A percentile compares a stretch with the other conserved stretches of the same genome.
phyloP scores from a whole-genome alignment of 257 asterid genomes.

The Solanum tacnaense region DNA sequence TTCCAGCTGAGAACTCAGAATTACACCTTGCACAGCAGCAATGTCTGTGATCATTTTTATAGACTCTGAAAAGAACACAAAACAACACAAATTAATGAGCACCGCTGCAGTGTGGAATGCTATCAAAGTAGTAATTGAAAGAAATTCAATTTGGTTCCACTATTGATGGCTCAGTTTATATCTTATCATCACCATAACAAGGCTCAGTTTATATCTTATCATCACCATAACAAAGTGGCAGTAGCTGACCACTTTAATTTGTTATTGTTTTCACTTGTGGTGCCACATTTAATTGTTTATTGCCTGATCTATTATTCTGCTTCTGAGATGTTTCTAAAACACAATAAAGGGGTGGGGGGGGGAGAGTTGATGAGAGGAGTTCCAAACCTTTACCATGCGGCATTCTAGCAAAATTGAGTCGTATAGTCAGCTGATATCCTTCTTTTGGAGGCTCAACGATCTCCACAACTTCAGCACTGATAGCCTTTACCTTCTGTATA shows the following conservation, averaged over 20 bases:
- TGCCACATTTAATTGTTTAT: neutral
- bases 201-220: neutral
- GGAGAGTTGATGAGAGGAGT: neutral
- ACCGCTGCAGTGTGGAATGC: neutral
- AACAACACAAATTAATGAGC: neutral
- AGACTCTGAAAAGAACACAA: conserved; percentile 26
- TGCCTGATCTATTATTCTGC: neutral
- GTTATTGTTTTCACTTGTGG: neutral
- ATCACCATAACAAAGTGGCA: neutral
- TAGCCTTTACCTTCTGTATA: conserved; percentile 44
- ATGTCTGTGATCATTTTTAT: conserved; percentile 49
- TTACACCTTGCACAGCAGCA: conserved; percentile 66
- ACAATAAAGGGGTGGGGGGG: neutral
- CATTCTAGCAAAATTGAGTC: conserved; percentile 41
- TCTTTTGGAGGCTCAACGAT: conserved; percentile 50
- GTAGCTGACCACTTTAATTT: neutral
- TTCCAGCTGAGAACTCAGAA: conserved; percentile 76
- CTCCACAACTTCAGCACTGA: conserved; percentile 52
- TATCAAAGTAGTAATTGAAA: neutral
- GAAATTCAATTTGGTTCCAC: neutral
- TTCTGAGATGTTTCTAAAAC: neutral
- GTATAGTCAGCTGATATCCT: conserved; percentile 65
- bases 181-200: neutral
- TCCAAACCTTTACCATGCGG: conserved; percentile 48
- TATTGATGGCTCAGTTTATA: neutral